phyloP scores from a whole-genome alignment of 2,329 filamentous ascomycete genomes.

The Penicillium brevicompactum region DNA sequence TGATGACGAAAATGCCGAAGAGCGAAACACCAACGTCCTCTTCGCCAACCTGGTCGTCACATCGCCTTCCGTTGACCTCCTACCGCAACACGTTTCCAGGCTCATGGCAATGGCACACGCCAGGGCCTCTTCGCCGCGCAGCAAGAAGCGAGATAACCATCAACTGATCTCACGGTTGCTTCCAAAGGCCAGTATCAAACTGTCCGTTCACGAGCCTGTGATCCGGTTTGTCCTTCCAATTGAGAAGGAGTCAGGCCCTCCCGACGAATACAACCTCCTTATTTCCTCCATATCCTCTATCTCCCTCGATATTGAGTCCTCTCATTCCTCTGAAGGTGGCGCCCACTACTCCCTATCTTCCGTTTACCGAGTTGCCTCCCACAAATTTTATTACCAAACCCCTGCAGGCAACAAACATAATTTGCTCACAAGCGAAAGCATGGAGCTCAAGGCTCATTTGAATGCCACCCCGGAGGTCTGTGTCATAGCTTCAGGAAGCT shows the following conservation, averaged over 20 bases:
- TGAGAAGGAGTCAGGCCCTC: constrained; percentile 58
- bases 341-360: constrained; percentile 85
- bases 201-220: constrained; percentile 96
- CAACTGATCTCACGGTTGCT: constrained; percentile 84
- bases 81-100: constrained; percentile 87
- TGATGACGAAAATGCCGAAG: constrained; percentile 69
- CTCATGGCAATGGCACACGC: constrained; percentile 74
- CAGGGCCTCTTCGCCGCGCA: constrained; percentile 46
- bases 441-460: constrained; percentile 83
- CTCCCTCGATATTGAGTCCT: constrained; percentile 90
- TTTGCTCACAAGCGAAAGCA: constrained; percentile 80
- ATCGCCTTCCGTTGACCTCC: constrained; percentile 89
- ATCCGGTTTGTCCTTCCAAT: constrained; percentile 85
- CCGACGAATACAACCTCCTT: constrained; percentile 89
- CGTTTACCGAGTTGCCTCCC: constrained; percentile 78
- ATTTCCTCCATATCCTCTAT: constrained; percentile 95
- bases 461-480: constrained; percentile 83
- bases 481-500: constrained; percentile 74
- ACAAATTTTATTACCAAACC: constrained; percentile 93
- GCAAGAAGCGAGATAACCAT: constrained; percentile 54
- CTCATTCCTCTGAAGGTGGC: constrained; percentile 83
- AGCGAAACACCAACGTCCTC: constrained; percentile 92
- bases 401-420: constrained; percentile 80
- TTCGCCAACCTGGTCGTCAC: constrained; percentile 97
- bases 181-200: constrained; percentile 90